Percentiles rank a stretch among this genome's conserved stretches.
Conservation (phyloP, 805 yeast species). For the Lipomyces starkeyi region DNA sequence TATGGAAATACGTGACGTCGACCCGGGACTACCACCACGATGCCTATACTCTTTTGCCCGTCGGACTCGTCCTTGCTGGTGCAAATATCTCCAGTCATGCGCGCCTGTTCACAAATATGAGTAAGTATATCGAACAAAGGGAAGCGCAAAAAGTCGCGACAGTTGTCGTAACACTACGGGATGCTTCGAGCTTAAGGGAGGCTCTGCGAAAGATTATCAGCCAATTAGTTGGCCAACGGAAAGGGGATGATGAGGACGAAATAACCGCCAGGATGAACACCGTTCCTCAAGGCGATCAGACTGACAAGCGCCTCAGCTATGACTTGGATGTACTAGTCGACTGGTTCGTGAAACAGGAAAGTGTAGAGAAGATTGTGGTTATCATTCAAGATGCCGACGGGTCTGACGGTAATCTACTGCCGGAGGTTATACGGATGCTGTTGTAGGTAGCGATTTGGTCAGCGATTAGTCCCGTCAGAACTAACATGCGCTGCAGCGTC, state of each 20-base stretch:
- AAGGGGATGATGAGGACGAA: constrained; percentile 21
- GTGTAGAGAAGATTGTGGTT: constrained; percentile 39
- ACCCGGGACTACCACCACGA: constrained; percentile 19
- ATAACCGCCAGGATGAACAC: neutral
- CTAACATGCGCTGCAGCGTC: constrained; percentile 19
- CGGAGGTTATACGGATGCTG: constrained; percentile 45
- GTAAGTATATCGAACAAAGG: constrained; percentile 14
- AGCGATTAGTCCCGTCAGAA: neutral
- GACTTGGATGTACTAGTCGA: constrained; percentile 48
- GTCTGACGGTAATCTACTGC: constrained; percentile 44
- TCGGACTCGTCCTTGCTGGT: constrained; percentile 46
- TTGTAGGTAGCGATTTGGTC: constrained; percentile 28
- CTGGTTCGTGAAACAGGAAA: constrained; percentile 41
- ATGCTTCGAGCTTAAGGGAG: constrained; percentile 47
- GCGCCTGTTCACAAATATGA: constrained; percentile 42
- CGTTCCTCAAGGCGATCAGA: constrained; percentile 21
- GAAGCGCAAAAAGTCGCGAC: constrained; percentile 16
- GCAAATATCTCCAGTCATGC: constrained; percentile 46
- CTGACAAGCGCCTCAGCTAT: constrained; percentile 47
- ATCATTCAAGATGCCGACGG: constrained; percentile 50
- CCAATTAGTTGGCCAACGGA: constrained; percentile 41
- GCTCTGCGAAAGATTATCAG: constrained; percentile 46
- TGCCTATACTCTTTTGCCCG: constrained; percentile 36
- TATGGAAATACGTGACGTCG: constrained; percentile 8
- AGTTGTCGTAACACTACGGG: constrained; percentile 46